A percentile compares a stretch with the other conserved stretches of the same genome.
These are phyloP conservation scores for Suillus alpinus DNA, from an alignment of 768 basidiomycete species.

Conservation along the genomic window DNA sequence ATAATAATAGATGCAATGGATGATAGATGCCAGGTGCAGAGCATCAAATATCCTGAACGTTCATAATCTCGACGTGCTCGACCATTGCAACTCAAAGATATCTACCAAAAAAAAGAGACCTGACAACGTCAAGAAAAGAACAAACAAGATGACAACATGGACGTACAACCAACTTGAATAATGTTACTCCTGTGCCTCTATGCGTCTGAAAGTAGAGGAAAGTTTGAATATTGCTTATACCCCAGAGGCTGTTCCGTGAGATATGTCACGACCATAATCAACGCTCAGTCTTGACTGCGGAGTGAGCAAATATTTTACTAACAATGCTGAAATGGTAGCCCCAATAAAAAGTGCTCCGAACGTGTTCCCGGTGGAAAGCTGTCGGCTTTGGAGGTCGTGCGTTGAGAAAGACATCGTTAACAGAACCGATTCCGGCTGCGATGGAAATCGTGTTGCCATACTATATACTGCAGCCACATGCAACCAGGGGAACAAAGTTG, in stretches of 20 bases:
- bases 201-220: slow-evolving; percentile 6
- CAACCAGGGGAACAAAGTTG: not conserved
- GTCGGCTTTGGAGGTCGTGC: not conserved
- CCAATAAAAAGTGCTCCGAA: not conserved
- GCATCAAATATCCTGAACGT: not conserved
- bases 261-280: not conserved
- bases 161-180: not conserved
- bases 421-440: not conserved
- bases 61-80: not conserved
- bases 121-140: not conserved
- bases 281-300: not conserved
- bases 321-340: not conserved
- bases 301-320: not conserved
- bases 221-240: not conserved
- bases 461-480: not conserved
- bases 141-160: not conserved
- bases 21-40: not conserved
- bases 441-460: not conserved
- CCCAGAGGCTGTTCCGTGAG: slow-evolving; percentile 1
- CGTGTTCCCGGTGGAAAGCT: not conserved
- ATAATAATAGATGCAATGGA: not conserved
- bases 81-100: not conserved
- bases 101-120: not conserved
- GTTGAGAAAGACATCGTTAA: not conserved
- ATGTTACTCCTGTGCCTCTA: not conserved